A percentile compares a stretch with the other conserved stretches of the same genome.
These are phyloP conservation scores for Colletotrichum aenigma DNA, from an alignment of 2,329 filamentous ascomycete genomes.

Conservation along the genomic window DNA sequence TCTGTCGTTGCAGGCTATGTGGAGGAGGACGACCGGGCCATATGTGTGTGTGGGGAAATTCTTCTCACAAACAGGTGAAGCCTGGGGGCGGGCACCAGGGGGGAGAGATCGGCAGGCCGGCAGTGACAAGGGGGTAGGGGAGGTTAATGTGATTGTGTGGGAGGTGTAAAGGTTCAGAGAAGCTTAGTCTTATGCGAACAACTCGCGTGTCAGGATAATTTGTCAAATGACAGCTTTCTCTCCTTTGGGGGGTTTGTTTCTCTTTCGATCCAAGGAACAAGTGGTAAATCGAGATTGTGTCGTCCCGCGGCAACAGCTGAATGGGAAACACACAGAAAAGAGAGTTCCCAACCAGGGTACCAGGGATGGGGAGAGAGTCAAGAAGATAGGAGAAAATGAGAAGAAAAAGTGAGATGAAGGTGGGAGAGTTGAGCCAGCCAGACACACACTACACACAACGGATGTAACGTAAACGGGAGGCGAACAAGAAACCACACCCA, in stretches of 20 bases:
- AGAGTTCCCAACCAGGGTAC: background rate
- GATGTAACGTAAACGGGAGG: background rate
- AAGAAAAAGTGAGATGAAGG: background rate
- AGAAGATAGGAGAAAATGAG: background rate
- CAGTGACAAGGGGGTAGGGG: background rate
- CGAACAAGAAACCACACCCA: background rate
- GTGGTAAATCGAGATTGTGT: background rate
- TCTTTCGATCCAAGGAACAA: background rate
- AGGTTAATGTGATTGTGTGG: background rate
- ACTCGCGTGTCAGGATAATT: background rate
- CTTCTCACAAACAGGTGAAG: background rate
- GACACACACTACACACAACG: background rate
- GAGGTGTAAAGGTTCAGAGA: background rate
- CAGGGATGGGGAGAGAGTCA: background rate
- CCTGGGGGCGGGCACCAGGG: background rate
- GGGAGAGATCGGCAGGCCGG: background rate
- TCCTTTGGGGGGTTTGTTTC: background rate
- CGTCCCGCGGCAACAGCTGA: background rate
- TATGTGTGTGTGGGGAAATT: background rate
- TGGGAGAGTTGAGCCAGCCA: background rate
- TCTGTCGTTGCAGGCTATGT: constrained; percentile 1
- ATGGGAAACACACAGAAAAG: background rate
- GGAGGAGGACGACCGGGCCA: constrained; percentile 13
- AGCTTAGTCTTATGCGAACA: constrained; percentile 8
- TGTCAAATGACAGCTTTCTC: background rate